Base-by-base conservation (phyloP, 257 asterid species). In the Solanum habrochaites region DNA sequence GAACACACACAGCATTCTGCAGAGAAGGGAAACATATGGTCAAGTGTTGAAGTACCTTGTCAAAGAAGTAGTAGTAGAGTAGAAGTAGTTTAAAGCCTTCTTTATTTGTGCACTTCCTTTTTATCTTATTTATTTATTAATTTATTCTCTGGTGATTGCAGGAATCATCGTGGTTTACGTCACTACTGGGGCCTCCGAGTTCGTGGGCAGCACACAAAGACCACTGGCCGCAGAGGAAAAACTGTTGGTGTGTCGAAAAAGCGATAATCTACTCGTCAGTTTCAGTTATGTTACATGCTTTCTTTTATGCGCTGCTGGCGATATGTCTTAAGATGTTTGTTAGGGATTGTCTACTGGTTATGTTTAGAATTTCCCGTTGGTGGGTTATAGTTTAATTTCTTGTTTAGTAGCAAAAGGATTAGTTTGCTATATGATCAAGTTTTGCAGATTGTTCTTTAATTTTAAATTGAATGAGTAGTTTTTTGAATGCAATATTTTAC, bases 131-230 rank as follows among this genome's bases (percentile, higher is more conserved):
- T 21, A 23, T 32, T 60, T 7, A 1, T 39, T 25, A 37, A 37
- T 37, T 37, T 35, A 21, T 23, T 37, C 74, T 83, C 37, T 58
- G 75, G 43, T 60, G 75, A 49, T 83, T 35, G 42, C 77, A 83
- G 86, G 86, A 83, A 83, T 60, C 86, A 83, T 37, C 75, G 86
- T 83, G 86, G 86, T 60, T 40, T 83, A 83, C 86, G 75, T 83
- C 86, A 83, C 39, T 83, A 83, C 86, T 83, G 86, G 86, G 86
- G 86, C n/a, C 86, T 83, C 39, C 86, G 86, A 83, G 86, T 83
- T 47, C 86, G 75, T 60, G 86, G 86, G 37, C 86, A 83, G 77
- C 86, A 83, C 86, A 83, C 75, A 60, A 83, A 83, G 58, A 83
- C 86, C 25, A 83, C 72, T 15, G 86, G 75, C 32, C 75, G 75